These are phyloP conservation scores for Coelastrella sp. DNA, from an alignment of 139 green algal species.

Conservation along the genomic window DNA sequence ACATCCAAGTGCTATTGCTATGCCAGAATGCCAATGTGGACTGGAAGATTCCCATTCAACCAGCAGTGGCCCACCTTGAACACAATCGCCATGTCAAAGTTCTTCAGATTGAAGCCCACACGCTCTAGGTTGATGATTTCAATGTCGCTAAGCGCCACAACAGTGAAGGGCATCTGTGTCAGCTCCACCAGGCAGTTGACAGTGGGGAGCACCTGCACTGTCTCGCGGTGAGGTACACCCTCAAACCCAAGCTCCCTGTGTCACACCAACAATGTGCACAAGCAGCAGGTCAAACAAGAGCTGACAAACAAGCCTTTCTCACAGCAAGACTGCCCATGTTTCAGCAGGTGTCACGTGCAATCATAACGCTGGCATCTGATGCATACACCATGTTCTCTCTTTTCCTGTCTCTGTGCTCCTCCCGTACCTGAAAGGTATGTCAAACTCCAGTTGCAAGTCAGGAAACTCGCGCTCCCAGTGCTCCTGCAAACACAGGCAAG, in stretches of 20 bases:
- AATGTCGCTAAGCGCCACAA: conserved; percentile 81
- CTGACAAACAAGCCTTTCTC: neutral
- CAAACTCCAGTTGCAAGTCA: conserved; percentile 95
- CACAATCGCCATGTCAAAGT: conserved; percentile 98
- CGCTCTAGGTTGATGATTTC: conserved; percentile 98
- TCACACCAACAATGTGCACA: neutral
- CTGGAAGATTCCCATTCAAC: neutral
- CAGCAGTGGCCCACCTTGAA: conserved; percentile 82
- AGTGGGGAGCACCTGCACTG: conserved; percentile 90
- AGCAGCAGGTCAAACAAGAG: neutral
- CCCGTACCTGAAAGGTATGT: conserved; percentile 89
- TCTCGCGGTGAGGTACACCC: conserved; percentile 87
- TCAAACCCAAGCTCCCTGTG: conserved; percentile 93
- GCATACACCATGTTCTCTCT: neutral
- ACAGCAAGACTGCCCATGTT: neutral
- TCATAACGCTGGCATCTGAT: neutral
- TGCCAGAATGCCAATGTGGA: neutral
- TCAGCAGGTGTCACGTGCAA: neutral
- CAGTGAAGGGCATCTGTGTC: conserved; percentile 95
- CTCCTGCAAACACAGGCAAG: conserved; percentile 62
- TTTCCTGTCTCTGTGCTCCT: neutral
- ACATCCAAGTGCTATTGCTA: neutral
- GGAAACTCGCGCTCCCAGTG: conserved; percentile 73
- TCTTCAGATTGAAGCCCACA: conserved; percentile 98
- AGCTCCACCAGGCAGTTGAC: conserved; percentile 99